Evolutionary conservation across 1,284 basidiomycete genomes (phyloP), one percentile per base, ranked within the genome.

Genomic region (Trichosporon inkin): DNA sequence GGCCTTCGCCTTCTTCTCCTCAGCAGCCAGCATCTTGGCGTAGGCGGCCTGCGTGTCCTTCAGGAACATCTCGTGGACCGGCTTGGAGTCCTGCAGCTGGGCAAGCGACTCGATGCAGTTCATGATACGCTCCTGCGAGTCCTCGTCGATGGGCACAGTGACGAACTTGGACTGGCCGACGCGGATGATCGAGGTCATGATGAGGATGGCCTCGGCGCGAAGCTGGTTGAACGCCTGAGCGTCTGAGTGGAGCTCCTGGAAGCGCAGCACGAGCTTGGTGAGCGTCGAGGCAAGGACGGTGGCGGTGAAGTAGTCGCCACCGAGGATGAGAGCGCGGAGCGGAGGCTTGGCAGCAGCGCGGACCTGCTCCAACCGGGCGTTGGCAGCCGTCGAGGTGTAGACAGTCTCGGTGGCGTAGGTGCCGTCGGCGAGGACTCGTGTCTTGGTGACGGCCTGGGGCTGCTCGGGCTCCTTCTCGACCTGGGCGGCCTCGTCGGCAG

Each of bases 351-450:
- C 81, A 28, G 91, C 89, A 32, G 88, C 84, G 76, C 92, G 92
- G 64, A 90, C 88, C 39, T 87, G 86, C 66, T 94, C 90, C 56
- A 90, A 78, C 54, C 84, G 83, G 8, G 86, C 87, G 44, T 82
- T 80, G 44, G 84, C 82, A 20, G 86, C 82, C 53, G 86, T 86
- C 24, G 87, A 87, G 13, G 83, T 82, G 79, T 88, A 97, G 11
- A 91, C 91, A 0, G 92, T 92, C 80, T 99, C 96, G 4, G 94
- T 98, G 0, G 94, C 95, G 75, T 99, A 99, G 2, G 95, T 99
- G 14, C 96, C 96, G 72, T 99, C 96, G 19, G 93, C 93, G 41
- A 97, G 82, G 1, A 99, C 90, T 14, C 82, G 79, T 0, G 82
- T 84, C 0, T 78, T 81, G 20, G 82, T 80, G 4, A 79, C 76